Percentiles rank a stretch among this genome's conserved stretches.
Conservation (phyloP, 495 filamentous ascomycete species). For the Massariosphaeria phaeospora region DNA sequence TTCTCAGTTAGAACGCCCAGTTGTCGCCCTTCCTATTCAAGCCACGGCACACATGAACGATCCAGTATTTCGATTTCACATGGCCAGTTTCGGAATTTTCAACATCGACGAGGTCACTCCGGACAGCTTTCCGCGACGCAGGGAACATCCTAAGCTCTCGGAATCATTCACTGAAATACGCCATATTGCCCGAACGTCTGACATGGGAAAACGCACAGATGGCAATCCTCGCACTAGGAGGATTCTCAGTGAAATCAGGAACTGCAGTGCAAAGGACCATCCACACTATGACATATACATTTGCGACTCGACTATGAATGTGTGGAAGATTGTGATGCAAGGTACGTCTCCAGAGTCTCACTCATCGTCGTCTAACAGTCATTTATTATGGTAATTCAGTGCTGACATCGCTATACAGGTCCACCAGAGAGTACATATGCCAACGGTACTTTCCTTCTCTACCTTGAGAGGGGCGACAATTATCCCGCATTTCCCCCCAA, state of each 20-base stretch:
- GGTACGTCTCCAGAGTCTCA: too few relatives aligned
- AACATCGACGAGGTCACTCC: slow-evolving; percentile 27
- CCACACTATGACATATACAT: slow-evolving; percentile 36
- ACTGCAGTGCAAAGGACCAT: slow-evolving; percentile 20
- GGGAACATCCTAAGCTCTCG: slow-evolving; percentile 31
- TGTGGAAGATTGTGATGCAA: slow-evolving; percentile 39
- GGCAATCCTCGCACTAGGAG: slow-evolving; percentile 19
- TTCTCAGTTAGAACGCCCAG: slow-evolving; percentile 31
- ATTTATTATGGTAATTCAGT: too few relatives aligned
- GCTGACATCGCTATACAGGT: too few relatives aligned
- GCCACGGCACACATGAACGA: not conserved
- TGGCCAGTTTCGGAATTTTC: slow-evolving; percentile 17
- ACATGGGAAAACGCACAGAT: slow-evolving; percentile 1
- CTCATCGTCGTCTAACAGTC: too few relatives aligned
- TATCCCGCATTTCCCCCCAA: slow-evolving; percentile 28
- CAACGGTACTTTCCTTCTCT: slow-evolving; percentile 31
- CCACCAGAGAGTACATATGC: slow-evolving; percentile 32
- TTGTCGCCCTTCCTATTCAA: slow-evolving; percentile 12
- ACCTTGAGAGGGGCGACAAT: slow-evolving; percentile 33
- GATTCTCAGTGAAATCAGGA: slow-evolving; percentile 31
- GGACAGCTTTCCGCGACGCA: slow-evolving; percentile 34
- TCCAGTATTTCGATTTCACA: not conserved
- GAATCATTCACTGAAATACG: slow-evolving; percentile 32
- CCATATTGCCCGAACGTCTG: not conserved
- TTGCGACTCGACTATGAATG: slow-evolving; percentile 34